Base-by-base conservation (phyloP, 495 filamentous ascomycete genomes). In the Neurospora sp. region DNA sequence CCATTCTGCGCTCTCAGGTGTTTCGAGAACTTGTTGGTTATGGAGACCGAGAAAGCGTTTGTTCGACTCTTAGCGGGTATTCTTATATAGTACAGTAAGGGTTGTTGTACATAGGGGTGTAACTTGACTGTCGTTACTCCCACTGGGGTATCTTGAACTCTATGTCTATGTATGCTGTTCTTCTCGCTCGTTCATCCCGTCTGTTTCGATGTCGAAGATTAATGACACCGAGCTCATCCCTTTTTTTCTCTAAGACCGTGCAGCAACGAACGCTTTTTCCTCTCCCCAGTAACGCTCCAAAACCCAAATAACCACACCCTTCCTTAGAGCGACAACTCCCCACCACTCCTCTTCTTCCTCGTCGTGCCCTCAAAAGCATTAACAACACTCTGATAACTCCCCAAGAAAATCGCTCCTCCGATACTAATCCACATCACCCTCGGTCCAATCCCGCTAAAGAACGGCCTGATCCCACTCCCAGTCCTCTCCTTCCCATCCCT, bases 391-490 rank as follows among this genome's bases (percentile, higher is more conserved):
- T 98, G 94, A 83, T 98, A 99, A 77, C 92, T 97, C 1, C 96
- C 96, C 80, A 99, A 82, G 84, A 99, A 99, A 42, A 99, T 91
- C 2, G 95, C 94, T 16, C 96, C 96, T 4, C 96, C 96, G 74
- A 90, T 90, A 76, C 92, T 93, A 81, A 99, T 99, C 94, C 96
- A 98, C 78, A 94, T 87, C 31, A 97, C 89, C 69, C 96, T 84
- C 1, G 96, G 96, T 60, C 93, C 94, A 75, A 98, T 91, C 0
- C 96, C 96, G 10, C 90, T 88, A 83, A 96, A 96, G 80, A 98
- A 94, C 20, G 92, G 93, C 70, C 90, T 86, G 6, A 89, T 77
- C 1, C 96, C 96, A 73, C 88, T 86, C 76, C 54, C 54, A 14
- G 23, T 66, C 54, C 18, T 66, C 3, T 6, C 7, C 5, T 66